Percentiles rank a stretch among this genome's conserved stretches.
Evolutionary conservation across 1,284 basidiomycete genomes (phyloP).

Genomic region (Blastosporella zonata): DNA sequence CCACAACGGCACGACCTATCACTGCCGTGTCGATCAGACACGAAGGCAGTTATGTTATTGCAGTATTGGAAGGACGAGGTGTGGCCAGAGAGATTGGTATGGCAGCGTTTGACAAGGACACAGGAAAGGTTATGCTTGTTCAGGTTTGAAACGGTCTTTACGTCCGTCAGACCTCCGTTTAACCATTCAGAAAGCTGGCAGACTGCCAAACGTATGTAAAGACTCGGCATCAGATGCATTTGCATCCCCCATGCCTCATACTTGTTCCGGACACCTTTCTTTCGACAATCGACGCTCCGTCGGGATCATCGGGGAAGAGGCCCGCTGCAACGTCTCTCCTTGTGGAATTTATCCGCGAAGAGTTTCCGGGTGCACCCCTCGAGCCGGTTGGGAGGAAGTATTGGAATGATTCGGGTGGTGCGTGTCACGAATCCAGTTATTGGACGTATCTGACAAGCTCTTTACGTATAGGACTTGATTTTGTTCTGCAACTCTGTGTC

Average conservation of each 20-base stretch:
- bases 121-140: constrained; percentile 69
- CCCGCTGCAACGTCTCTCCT: constrained; percentile 54
- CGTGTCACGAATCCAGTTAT: constrained; percentile 16
- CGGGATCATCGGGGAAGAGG: constrained; percentile 44
- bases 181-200: constrained; percentile 52
- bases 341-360: constrained; percentile 70
- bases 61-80: constrained; percentile 72
- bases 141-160: constrained; percentile 45
- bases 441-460: neutral
- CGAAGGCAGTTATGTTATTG: constrained; percentile 61
- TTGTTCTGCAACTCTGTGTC: constrained; percentile 72
- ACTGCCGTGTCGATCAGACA: constrained; percentile 57
- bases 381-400: constrained; percentile 71
- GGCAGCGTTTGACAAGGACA: constrained; percentile 79
- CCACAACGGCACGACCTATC: constrained; percentile 54
- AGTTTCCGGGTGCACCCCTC: constrained; percentile 65
- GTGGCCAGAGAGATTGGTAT: constrained; percentile 81
- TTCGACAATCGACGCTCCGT: constrained; percentile 45
- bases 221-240: constrained; percentile 81
- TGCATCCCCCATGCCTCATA: constrained; percentile 70
- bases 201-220: constrained; percentile 86
- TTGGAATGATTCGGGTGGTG: constrained; percentile 81
- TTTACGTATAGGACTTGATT: constrained; percentile 61
- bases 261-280: constrained; percentile 80
- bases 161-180: constrained; percentile 6